Evolutionary conservation across 768 basidiomycete species (phyloP), one percentile per base, ranked within the genome.

Genomic region (Mycena amicta): DNA sequence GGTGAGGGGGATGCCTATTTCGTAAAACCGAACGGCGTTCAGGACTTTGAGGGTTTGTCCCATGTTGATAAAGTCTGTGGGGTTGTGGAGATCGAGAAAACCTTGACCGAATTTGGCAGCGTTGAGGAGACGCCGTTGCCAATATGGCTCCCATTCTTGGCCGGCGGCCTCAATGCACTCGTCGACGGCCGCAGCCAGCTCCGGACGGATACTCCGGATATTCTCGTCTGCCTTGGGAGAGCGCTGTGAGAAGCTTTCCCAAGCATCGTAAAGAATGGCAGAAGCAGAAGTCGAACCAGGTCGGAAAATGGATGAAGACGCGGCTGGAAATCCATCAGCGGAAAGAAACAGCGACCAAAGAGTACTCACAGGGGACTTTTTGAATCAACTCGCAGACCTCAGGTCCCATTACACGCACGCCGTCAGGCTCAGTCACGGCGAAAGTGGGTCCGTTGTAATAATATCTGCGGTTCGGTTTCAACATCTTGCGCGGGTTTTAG

Each of bases 81-180:
- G 92, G 69, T 98, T 92, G 68, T 94, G 91, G 26, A 94, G 80
- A 69, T 98, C 97, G 62, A 99, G 74, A 70, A 95, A 99, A 0
- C 93, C 90, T 59, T 94, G 85, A 1, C 96, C 97, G 67, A 96
- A 98, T 70, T 95, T 95, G 6, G 96, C 96, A n/a, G 95, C 94
- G 69, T 87, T 92, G 20, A 98, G 79, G 47, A 98, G 80, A 33
- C 83, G 83, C 51, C 90, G 86, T 68, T 97, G 95, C 93, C 93
- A 96, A 66, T 85, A 77, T 3, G 90, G 87, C 53, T 96, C 93
- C 86, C 90, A 92, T 74, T 98, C 95, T 53, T 87, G 82, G 13
- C 92, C 93, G 4, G 96, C 96, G 31, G 95, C 95, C 60, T 96
- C 93, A 33, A 98, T 88, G 62, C 95, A 95, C 51, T 92, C 89